These are phyloP conservation scores for Ballota nigra DNA, from an alignment of 257 asterid species.

Conservation along the genomic window DNA sequence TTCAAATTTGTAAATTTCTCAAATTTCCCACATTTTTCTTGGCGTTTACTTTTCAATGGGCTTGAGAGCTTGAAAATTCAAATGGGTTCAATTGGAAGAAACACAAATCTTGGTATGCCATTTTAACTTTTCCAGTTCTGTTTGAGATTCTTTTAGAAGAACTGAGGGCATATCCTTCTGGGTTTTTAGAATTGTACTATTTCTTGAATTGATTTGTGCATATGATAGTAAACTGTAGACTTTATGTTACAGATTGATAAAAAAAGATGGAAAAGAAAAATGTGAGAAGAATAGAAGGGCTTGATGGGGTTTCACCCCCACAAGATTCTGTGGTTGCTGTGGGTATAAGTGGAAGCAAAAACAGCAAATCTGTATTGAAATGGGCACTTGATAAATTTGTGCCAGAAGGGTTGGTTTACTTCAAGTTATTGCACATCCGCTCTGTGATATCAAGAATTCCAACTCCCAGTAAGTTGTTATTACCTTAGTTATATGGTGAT, in stretches of 20 bases:
- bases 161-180: neutral
- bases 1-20: neutral
- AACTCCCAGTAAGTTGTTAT: constrained; percentile 71
- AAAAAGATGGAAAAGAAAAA: constrained; percentile 34
- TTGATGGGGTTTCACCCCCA: constrained; percentile 30
- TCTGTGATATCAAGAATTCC: constrained; percentile 59
- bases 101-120: neutral
- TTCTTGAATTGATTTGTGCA: neutral
- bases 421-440: constrained; percentile 68
- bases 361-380: constrained; percentile 49
- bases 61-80: neutral
- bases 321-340: constrained; percentile 42
- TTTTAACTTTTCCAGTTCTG: neutral
- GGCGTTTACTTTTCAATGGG: neutral
- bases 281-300: constrained; percentile 27
- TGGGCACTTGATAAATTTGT: constrained; percentile 96
- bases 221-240: neutral
- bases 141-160: neutral
- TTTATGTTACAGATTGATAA: constrained; percentile 21
- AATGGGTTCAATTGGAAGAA: neutral
- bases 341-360: constrained; percentile 61
- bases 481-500: neutral
- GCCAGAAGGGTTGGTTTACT: constrained; percentile 59
- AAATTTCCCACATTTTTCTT: neutral
- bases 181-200: neutral